A percentile compares a stretch with the other conserved stretches of the same genome.
Evolutionary conservation across 2,329 filamentous ascomycete genomes (phyloP).

Genomic region (Paecilomyces sp.): DNA sequence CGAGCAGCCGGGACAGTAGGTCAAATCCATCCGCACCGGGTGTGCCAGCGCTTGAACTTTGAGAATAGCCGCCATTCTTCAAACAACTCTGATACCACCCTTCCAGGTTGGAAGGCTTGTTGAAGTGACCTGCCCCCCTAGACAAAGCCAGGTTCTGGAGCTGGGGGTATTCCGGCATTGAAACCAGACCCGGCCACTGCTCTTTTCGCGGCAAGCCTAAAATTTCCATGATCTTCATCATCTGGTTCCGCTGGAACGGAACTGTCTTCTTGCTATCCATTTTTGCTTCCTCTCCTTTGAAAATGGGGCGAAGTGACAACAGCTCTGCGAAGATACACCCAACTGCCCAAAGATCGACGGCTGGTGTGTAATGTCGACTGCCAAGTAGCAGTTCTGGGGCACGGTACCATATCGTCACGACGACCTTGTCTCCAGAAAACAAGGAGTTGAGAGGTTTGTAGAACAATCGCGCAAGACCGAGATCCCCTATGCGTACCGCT

Average conservation of each 20-base stretch:
- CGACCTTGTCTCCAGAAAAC: conserved; percentile 92
- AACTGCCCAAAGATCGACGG: conserved; percentile 95
- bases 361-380: conserved; percentile 91
- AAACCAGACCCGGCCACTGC: conserved; percentile 73
- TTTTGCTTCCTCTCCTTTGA: conserved; percentile 97
- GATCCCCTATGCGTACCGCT: conserved; percentile 88
- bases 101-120: conserved; percentile 56
- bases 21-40: conserved; percentile 73
- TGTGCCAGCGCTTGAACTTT: conserved; percentile 44
- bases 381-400: conserved; percentile 90
- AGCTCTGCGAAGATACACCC: conserved; percentile 97
- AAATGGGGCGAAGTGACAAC: conserved; percentile 82
- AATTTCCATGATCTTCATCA: conserved; percentile 98
- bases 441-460: conserved; percentile 88
- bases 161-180: conserved; percentile 81
- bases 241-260: conserved; percentile 94
- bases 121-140: conserved; percentile 41
- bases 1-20: conserved; percentile 71
- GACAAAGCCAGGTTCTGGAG: conserved; percentile 47
- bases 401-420: conserved; percentile 98
- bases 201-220: conserved; percentile 86
- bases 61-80: conserved; percentile 48
- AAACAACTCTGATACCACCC: conserved; percentile 73
- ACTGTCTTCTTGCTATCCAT: conserved; percentile 98
- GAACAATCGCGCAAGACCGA: conserved; percentile 86